Evolutionary conservation across 225 moss, liverwort and hornwort genomes (phyloP), one percentile per base, ranked within the genome.

Genomic region (Straminergon stramineum): DNA sequence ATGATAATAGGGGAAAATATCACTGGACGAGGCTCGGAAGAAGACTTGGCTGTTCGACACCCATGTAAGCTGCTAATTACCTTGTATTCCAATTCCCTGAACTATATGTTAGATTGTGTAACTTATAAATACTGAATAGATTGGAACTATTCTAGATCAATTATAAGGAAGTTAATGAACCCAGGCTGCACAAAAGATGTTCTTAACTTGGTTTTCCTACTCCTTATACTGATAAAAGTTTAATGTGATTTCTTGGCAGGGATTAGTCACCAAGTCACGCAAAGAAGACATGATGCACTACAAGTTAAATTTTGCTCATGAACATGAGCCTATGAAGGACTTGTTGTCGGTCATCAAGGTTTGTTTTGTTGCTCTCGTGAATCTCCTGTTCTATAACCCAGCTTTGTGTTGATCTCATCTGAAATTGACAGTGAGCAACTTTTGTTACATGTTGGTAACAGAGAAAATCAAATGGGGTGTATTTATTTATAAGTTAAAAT

Each of bases 21-120:
- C 94, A 18, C 5, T 93, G 91, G 94, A 93, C 31, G 90, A 93
- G 64, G 94, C 94, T 82, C 91, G 94, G 39, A 88, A 84, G 26
- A 94, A 92, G 74, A 91, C 94, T 41, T 94, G 95, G 95, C 92
- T 93, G 48, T 89, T 92, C 23, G 95, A 93, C 87, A 91, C 93
- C 67, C 92, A 92, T 90, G 93, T 95, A 81, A 92, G 91, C 57
- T 81, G 24, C 41, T 77, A 45, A 62, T 11, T 26, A 15, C 63
- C 56, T 73, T 80, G 43, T 74, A 24, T 58, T 39, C 57, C 17
- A 64, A 19, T 83, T 69, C 28, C 21, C 30, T 75, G 58, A 35
- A 58, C 17, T 48, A 3, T 31, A 43, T 45, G 31, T 48, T 48
- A 48, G 48, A 48, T 48, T 43, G 55, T 30, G 64, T 17, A 35